Conservation (phyloP, 2,329 filamentous ascomycete genomes). For the Esteya vermicola region DNA sequence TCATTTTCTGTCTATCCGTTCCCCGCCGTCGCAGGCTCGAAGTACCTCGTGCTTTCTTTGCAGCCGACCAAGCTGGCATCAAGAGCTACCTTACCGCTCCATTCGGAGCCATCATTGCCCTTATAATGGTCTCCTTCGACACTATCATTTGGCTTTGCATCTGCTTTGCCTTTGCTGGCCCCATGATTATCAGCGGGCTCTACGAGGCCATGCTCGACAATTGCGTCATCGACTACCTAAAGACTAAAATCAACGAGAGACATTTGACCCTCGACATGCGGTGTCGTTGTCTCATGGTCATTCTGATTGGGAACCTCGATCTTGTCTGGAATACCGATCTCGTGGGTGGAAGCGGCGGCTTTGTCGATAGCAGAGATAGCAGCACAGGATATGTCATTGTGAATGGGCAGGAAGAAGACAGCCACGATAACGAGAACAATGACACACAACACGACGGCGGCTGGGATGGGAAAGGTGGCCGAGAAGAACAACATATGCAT, state of each 20-base stretch:
- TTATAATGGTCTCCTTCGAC: conserved; percentile 12
- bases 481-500: no score
- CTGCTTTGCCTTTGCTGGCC: conserved; percentile 15
- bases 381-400: no score
- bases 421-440: no score
- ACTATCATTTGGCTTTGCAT: conserved; percentile 15
- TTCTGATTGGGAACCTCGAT: conserved; percentile 16
- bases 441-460: no score
- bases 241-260: conserved; percentile 9
- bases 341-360: not conserved
- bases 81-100: conserved; percentile 7
- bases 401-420: no score
- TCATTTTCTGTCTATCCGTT: conserved; percentile 16
- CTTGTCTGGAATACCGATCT: conserved; percentile 10
- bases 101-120: conserved; percentile 8
- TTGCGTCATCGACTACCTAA: conserved; percentile 12
- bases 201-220: conserved; percentile 18
- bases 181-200: conserved; percentile 16
- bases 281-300: conserved; percentile 13
- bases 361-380: not conserved
- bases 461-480: no score
- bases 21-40: conserved; percentile 14
- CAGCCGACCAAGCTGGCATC: conserved; percentile 8
- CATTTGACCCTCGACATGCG: conserved; percentile 13
- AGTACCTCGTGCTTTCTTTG: conserved; percentile 9